Conservation (phyloP, 495 filamentous ascomycete species). For the Penicillium cosmopolitanum region DNA sequence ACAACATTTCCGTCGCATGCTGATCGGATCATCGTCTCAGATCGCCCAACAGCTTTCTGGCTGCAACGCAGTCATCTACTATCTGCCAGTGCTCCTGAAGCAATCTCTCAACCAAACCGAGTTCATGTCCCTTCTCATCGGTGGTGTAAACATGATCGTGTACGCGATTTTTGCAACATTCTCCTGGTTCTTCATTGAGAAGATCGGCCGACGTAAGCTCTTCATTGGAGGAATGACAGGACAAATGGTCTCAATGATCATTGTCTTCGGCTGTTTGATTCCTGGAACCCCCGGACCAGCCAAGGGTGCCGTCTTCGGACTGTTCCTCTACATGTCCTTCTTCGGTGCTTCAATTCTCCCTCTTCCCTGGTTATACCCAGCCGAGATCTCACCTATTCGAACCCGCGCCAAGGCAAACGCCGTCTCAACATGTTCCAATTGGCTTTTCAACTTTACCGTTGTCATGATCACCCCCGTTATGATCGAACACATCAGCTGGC, state of each 20-base stretch:
- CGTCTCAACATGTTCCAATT: conserved; percentile 75
- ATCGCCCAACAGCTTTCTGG: conserved; percentile 79
- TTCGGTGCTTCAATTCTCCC: conserved; percentile 77
- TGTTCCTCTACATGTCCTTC: conserved; percentile 78
- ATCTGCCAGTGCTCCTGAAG: conserved; percentile 77
- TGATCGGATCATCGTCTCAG: conserved; percentile 63
- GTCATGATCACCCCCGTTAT: conserved; percentile 83
- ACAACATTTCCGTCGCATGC: conserved; percentile 53
- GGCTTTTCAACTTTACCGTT: conserved; percentile 80
- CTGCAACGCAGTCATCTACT: conserved; percentile 88
- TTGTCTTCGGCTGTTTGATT: conserved; percentile 74
- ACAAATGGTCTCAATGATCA: conserved; percentile 71
- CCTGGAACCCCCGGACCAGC: conserved; percentile 55
- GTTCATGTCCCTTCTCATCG: conserved; percentile 71
- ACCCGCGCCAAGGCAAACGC: conserved; percentile 78
- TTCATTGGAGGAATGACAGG: conserved; percentile 74
- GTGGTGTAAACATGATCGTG: conserved; percentile 83
- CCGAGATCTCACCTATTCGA: conserved; percentile 76
- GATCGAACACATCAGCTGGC: conserved; percentile 68
- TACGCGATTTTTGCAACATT: conserved; percentile 77
- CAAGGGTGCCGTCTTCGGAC: conserved; percentile 73
- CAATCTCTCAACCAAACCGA: conserved; percentile 62
- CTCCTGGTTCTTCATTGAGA: conserved; percentile 86
- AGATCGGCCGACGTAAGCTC: conserved; percentile 73
- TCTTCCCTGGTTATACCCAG: conserved; percentile 60